A percentile compares a stretch with the other conserved stretches of the same genome.
Conservation (phyloP, 805 yeast species). For the Candida morakotiae region DNA sequence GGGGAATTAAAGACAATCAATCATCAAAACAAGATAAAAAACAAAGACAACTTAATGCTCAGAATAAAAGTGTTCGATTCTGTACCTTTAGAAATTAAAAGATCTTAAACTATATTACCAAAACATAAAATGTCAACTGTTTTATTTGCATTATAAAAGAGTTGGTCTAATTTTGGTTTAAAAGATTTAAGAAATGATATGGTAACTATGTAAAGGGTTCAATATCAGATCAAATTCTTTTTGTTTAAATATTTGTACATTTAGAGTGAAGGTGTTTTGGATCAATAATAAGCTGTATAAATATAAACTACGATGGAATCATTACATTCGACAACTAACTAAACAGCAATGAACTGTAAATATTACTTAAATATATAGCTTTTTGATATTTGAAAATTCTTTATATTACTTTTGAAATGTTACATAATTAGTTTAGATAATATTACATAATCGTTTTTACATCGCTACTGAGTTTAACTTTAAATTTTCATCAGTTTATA, state of each 20-base stretch:
- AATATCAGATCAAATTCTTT: slow-evolving; percentile 59
- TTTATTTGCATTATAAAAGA: slow-evolving; percentile 54
- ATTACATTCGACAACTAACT: too few species aligned
- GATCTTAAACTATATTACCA: slow-evolving; percentile 37
- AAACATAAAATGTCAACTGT: slow-evolving; percentile 61
- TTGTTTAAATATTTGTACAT: slow-evolving; percentile 59
- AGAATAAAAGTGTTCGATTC: slow-evolving; percentile 22
- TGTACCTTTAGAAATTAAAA: slow-evolving; percentile 20
- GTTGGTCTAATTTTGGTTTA: slow-evolving; percentile 72
- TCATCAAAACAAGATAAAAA: slow-evolving; percentile 22
- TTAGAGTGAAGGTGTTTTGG: slow-evolving; percentile 65
- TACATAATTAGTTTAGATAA: too few species aligned
- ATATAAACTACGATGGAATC: too few species aligned
- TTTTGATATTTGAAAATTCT: too few species aligned
- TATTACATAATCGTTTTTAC: too few species aligned
- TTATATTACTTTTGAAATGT: too few species aligned
- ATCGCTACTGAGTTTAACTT: too few species aligned
- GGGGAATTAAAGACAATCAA: slow-evolving; percentile 37
- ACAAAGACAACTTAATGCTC: slow-evolving; percentile 13
- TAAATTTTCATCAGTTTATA: too few species aligned
- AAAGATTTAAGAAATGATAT: slow-evolving; percentile 45
- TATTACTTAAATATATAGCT: too few species aligned
- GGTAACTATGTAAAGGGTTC: slow-evolving; percentile 51
- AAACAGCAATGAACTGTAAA: too few species aligned
- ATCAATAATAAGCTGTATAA: too few species aligned